A percentile compares a stretch with the other conserved stretches of the same genome.
Conservation (phyloP, 179 eudicot species). For the Silene vulgaris region DNA sequence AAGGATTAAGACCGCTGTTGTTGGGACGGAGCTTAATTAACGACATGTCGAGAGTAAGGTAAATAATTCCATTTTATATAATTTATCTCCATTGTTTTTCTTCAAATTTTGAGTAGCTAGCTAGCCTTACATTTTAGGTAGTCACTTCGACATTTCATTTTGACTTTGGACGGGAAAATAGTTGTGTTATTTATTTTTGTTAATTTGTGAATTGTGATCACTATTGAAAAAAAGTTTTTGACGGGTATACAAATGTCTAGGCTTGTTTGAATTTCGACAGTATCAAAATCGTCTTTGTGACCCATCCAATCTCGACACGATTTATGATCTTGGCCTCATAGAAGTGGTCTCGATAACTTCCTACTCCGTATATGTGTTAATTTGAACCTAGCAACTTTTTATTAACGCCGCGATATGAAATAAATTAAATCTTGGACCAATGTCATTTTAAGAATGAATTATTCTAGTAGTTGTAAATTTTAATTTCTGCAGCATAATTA, state of each 20-base stretch:
- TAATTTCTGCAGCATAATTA: not conserved
- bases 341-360: not conserved
- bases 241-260: no score
- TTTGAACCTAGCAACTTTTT: not conserved
- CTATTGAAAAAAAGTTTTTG: no score
- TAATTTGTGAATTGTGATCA: no score
- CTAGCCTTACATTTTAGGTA: no score
- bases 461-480: not conserved
- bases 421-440: not conserved
- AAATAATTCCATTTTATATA: not conserved
- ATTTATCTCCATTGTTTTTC: not conserved
- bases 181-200: no score
- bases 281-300: no score
- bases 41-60: not conserved
- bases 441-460: not conserved
- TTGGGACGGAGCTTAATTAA: conserved; percentile 29
- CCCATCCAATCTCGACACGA: not conserved
- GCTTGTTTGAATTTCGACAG: no score
- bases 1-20: conserved; percentile 59
- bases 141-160: no score
- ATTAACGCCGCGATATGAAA: no score
- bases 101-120: no score
- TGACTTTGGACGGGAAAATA: no score
- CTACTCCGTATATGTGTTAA: not conserved
- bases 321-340: not conserved